phyloP scores from a whole-genome alignment of 805 yeast species.

The Candida coquimbonensis region DNA sequence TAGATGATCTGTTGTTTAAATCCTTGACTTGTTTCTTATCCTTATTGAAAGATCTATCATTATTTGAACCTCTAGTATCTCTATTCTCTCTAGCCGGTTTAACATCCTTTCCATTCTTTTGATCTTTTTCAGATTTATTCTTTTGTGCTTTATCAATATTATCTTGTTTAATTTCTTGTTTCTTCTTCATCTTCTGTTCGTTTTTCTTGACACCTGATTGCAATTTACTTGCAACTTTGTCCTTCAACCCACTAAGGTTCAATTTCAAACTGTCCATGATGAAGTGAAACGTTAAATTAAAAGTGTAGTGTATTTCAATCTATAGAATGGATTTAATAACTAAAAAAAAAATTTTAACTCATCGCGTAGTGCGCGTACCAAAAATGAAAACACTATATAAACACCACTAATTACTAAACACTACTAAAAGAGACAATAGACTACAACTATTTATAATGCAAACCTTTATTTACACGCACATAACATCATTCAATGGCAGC shows the following conservation, averaged over 20 bases:
- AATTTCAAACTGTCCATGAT: slow-evolving; percentile 23
- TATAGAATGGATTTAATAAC: too few species aligned
- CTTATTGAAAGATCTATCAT: too few species aligned
- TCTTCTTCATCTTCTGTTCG: slow-evolving; percentile 14
- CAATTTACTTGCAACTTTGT: slow-evolving; percentile 52
- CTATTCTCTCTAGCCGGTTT: too few species aligned
- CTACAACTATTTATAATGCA: neutral
- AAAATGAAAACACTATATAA: neutral
- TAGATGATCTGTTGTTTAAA: neutral
- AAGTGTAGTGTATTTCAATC: too few species aligned
- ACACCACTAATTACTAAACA: too few species aligned
- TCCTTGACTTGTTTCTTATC: neutral
- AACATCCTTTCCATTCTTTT: too few species aligned
- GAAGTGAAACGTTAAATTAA: neutral
- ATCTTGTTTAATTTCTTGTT: slow-evolving; percentile 10
- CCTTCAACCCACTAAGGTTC: slow-evolving; percentile 48
- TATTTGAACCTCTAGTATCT: too few species aligned
- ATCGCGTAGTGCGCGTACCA: slow-evolving; percentile 8
- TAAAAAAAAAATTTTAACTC: slow-evolving; percentile 6
- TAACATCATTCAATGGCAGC: neutral
- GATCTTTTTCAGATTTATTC: slow-evolving; percentile 11
- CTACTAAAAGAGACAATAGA: too few species aligned
- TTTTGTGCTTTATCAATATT: slow-evolving; percentile 6
- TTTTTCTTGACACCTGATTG: slow-evolving; percentile 21
- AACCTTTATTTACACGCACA: slow-evolving; percentile 2